phyloP scores from a whole-genome alignment of 1,284 basidiomycete genomes.

The Gomphus sp. region DNA sequence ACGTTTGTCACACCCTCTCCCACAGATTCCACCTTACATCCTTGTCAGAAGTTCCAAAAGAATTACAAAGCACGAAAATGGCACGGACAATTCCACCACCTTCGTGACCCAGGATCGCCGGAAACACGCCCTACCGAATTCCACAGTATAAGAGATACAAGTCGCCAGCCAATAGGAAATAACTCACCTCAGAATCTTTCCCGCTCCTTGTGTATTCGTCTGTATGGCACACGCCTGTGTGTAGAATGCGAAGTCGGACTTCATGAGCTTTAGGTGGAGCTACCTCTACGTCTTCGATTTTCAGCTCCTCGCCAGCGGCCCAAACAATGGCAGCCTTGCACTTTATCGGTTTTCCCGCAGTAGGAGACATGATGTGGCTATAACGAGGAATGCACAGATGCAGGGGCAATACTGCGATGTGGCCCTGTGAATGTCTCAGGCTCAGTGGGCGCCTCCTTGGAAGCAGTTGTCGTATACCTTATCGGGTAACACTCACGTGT shows the following conservation, averaged over 20 bases:
- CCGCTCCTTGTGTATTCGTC: conserved; percentile 97
- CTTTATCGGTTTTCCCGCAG: conserved; percentile 69
- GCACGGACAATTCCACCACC: conserved; percentile 68
- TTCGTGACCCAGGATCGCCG: conserved; percentile 91
- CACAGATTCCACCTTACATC: conserved; percentile 80
- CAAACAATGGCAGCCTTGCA: conserved; percentile 97
- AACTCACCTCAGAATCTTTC: conserved; percentile 79
- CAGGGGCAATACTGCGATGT: neutral
- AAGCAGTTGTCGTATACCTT: neutral
- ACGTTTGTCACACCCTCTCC: conserved; percentile 91
- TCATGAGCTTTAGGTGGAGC: conserved; percentile 85
- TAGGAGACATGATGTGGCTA: conserved; percentile 45
- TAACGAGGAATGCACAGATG: conserved; percentile 2
- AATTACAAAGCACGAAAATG: conserved; percentile 18
- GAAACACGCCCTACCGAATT: conserved; percentile 71
- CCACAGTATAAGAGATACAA: conserved; percentile 10
- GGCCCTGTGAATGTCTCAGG: neutral
- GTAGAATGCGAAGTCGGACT: conserved; percentile 88
- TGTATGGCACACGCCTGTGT: conserved; percentile 96
- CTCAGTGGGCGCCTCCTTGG: neutral
- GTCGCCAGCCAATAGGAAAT: conserved; percentile 1
- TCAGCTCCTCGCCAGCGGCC: conserved; percentile 85
- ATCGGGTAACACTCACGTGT: neutral
- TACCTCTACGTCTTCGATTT: conserved; percentile 89
- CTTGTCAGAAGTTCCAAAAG: conserved; percentile 7